phyloP scores from a whole-genome alignment of 176 grass and related monocot species.

The Typha latifolia region DNA sequence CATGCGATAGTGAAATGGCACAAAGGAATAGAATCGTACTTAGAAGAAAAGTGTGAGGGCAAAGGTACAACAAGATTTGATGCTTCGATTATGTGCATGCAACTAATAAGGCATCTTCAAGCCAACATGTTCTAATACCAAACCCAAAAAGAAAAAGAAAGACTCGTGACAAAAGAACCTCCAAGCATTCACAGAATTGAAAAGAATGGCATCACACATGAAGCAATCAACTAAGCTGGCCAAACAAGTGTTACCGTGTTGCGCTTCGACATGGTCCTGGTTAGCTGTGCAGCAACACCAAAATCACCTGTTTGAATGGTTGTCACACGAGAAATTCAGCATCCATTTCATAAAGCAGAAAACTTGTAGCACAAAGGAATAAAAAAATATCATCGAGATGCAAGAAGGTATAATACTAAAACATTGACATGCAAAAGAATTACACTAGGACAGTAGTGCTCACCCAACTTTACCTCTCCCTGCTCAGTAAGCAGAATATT shows the following conservation, averaged over 20 bases:
- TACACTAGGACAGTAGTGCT: constrained; percentile 20
- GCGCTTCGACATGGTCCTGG: constrained; percentile 99
- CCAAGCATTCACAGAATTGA: background rate
- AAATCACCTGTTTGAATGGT: constrained; percentile 78
- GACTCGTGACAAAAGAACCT: background rate
- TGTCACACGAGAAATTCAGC: constrained; percentile 3
- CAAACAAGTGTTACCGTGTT: constrained; percentile 60
- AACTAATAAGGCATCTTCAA: background rate
- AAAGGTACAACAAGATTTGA: too few relatives aligned
- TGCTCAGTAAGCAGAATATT: constrained; percentile 98
- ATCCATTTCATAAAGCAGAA: constrained; percentile 6
- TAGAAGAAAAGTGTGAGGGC: too few relatives aligned
- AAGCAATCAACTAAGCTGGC: background rate
- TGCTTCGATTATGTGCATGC: background rate
- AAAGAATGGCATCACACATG: background rate
- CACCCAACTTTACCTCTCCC: constrained; percentile 99
- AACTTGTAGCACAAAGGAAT: background rate
- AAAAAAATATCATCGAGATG: too few relatives aligned
- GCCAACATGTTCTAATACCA: background rate
- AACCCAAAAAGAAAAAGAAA: background rate
- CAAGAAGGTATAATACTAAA: too few relatives aligned
- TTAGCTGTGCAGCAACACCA: constrained; percentile 95
- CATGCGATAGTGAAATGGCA: too few relatives aligned
- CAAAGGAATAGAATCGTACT: too few relatives aligned
- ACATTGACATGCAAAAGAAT: background rate